Percentiles rank a stretch among this genome's conserved stretches.
Evolutionary conservation across 2,329 filamentous ascomycete species (phyloP).

Genomic region (Sporothrix mexicana): DNA sequence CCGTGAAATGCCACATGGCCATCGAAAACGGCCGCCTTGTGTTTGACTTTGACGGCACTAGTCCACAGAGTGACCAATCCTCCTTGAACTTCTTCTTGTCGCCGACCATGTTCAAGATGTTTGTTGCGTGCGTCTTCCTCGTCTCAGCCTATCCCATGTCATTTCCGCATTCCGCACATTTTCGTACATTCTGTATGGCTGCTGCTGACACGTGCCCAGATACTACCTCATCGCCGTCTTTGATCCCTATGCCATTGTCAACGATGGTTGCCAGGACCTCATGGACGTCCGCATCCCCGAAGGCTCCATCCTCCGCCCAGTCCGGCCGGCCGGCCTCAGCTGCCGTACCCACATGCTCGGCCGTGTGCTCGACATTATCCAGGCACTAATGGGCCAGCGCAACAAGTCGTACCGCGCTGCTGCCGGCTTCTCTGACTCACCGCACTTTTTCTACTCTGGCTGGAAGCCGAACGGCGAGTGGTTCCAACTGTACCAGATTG

Average conservation of each 20-base stretch:
- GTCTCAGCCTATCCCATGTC: too few species aligned
- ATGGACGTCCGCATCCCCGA: conserved; percentile 54
- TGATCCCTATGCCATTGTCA: conserved; percentile 55
- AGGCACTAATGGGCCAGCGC: conserved; percentile 56
- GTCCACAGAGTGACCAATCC: background rate
- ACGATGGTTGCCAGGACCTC: conserved; percentile 58
- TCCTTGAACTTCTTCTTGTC: background rate
- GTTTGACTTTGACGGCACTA: background rate
- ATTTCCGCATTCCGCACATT: too few species aligned
- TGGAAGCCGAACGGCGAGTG: conserved; percentile 56
- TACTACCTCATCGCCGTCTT: conserved; percentile 54
- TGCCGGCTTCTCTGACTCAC: conserved; percentile 57
- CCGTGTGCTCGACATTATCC: conserved; percentile 55
- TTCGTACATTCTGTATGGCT: too few species aligned
- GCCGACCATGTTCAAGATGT: conserved; percentile 4
- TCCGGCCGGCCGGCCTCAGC: conserved; percentile 54
- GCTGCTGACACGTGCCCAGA: background rate
- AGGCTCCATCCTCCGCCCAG: conserved; percentile 53
- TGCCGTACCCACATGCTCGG: conserved; percentile 57
- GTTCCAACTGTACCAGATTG: conserved; percentile 58
- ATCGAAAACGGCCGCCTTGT: background rate
- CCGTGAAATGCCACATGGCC: conserved; percentile 50
- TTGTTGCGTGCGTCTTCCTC: background rate
- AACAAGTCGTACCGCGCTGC: conserved; percentile 54
- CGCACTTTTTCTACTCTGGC: conserved; percentile 57